Evolutionary conservation across 2,329 filamentous ascomycete genomes (phyloP), one percentile per base, ranked within the genome.

Genomic region (Blastomyces gilchristii): DNA sequence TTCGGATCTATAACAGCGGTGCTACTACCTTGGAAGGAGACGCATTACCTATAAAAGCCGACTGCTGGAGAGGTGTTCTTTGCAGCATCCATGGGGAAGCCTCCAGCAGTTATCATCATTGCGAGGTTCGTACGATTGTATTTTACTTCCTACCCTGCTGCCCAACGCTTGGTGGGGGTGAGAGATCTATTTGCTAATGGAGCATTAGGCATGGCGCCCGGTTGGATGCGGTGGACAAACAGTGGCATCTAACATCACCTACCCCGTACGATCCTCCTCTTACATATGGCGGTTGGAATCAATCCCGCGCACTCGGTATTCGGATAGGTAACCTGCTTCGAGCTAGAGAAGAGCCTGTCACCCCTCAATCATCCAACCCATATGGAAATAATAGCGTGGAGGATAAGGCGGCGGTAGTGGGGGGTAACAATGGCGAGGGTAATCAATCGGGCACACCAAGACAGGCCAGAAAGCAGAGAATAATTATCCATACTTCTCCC

Each of bases 181-280:
- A 39, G 6, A 1, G 43, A 2, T 28, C 3, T 52, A 8, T 34
- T 60, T 54, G 18, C 43, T 50, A 58, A 56, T 45, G 37, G 58
- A 57, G 52, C n/a, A 56, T 56, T 64, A 87, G 94, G 77, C 94
- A 99, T 76, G 94, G 94, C 71, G 90, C 92, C 70, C 88, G 94
- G 68, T 87, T 99, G 63, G 94, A 99, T 75, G 91, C 91, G 63
- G 91, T 92, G 66, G 92, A 99, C 81, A 91, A 92, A 74, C 86
- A 90, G 75, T 99, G 94, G 94, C 91, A 97, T 75, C 83, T 96
- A 62, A 89, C 89, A 39, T 96, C 94, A 6, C 89, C 92, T 1
- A 92, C 91, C 6, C 94, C 94, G 1, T 99, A 97, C 80, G 93
- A 99, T 68, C 90, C 94, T 68, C 94, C 94, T 59, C 82, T 99